Evolutionary conservation across 2,329 filamentous ascomycete species (phyloP), one percentile per base, ranked within the genome.

Genomic region (Aschersonia sp.): DNA sequence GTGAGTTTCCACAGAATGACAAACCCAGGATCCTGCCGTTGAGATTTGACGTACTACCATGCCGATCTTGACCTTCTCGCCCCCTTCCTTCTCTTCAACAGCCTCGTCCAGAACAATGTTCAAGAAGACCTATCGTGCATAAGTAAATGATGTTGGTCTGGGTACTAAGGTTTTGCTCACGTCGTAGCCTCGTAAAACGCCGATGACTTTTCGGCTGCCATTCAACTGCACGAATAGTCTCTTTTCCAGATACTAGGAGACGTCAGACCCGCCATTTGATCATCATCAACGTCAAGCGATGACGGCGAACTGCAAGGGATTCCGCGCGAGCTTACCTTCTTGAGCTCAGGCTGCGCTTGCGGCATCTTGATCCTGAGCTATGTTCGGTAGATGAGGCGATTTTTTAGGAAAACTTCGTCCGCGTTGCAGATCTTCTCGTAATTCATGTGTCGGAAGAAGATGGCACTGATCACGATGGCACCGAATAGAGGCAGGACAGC

Each of bases 21-120:
- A 20, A 12, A 38, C 35, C 3, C 35, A 38, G 3, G 4, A 38
- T 38, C 35, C 20, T 20, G 12, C 35, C 35, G 2, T 38, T 7
- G 12, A 9, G 4, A 38, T 32, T 7, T 5, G 45, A 76, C 84
- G 54, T 78, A 89, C 91, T 52, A 94, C 86, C 84, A 94, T 95
- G 63, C 92, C 92, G 51, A 97, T 75, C 58, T 82, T 78, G 55
- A 85, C 81, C 70, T 95, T 96, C 71, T 94, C 89, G 51, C 89
- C 89, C 52, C 86, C 86, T 28, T 84, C 76, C 67, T 94, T 95
- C 73, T 96, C 89, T 66, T 98, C 92, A 44, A 95, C 81, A 28
- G 92, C 91, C 58, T 98, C 92, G 65, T 98, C 94, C 30, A 98
- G 78, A 43, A 98, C 92, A 62, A 98, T 89, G 70, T 98, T 98